Conservation (phyloP, 2,329 filamentous ascomycete species). For the Aspergillus luchuensis region DNA sequence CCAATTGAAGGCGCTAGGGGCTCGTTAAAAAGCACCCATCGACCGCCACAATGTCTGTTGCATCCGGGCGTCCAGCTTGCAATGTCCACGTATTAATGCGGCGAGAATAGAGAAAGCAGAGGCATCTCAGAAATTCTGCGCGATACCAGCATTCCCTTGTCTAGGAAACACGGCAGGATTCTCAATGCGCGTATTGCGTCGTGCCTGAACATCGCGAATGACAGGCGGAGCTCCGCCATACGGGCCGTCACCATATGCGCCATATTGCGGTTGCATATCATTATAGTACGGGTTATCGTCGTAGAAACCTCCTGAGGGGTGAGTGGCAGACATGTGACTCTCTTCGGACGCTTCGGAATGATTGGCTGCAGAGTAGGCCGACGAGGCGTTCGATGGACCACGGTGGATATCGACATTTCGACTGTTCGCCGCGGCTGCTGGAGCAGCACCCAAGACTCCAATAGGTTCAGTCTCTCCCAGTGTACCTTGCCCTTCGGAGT, state of each 20-base stretch:
- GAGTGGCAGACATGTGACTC: conserved; percentile 49
- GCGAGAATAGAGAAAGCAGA: not conserved
- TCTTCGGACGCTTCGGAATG: conserved; percentile 68
- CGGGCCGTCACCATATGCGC: conserved; percentile 58
- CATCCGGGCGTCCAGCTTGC: not conserved
- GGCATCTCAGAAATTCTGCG: conserved; percentile 80
- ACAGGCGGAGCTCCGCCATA: conserved; percentile 68
- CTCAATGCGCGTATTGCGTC: conserved; percentile 93
- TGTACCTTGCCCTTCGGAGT: conserved; percentile 64
- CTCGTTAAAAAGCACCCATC: too few species aligned
- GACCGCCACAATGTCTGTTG: not conserved
- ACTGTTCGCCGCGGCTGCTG: conserved; percentile 63
- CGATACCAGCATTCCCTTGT: conserved; percentile 87
- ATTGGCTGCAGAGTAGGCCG: conserved; percentile 82
- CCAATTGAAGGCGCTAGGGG: not conserved
- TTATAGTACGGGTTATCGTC: conserved; percentile 59
- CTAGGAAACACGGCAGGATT: conserved; percentile 86
- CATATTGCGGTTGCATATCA: conserved; percentile 45
- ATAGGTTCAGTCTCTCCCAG: conserved; percentile 79
- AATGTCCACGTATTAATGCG: not conserved
- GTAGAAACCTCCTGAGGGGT: conserved; percentile 55
- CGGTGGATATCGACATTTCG: conserved; percentile 73
- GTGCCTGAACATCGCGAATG: conserved; percentile 88
- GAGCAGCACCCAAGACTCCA: conserved; percentile 71
- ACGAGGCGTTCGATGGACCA: conserved; percentile 92